A percentile compares a stretch with the other conserved stretches of the same genome.
Conservation (phyloP, 208 protist genomes). For the Tritrichomonas foetus region DNA sequence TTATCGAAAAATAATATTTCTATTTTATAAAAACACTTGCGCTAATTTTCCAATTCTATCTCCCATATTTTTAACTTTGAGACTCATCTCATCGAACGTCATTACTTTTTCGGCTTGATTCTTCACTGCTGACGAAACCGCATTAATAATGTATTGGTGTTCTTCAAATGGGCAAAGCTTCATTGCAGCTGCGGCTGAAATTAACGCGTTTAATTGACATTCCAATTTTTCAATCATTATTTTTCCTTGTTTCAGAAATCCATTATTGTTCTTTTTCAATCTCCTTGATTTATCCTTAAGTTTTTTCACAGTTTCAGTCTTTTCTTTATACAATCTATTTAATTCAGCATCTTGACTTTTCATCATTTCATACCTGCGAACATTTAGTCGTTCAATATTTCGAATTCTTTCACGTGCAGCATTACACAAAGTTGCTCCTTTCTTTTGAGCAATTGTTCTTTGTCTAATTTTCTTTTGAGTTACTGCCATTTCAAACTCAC, state of each 20-base stretch:
- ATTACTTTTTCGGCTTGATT: not conserved
- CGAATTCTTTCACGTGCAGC: not conserved
- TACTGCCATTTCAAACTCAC: not conserved
- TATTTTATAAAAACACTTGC: too few relatives aligned
- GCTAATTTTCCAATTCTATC: too few relatives aligned
- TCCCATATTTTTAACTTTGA: too few relatives aligned
- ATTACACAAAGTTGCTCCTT: not conserved
- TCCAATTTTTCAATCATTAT: not conserved
- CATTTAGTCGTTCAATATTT: not conserved
- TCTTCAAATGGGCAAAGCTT: too few relatives aligned
- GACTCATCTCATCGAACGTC: too few relatives aligned
- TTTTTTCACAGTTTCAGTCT: not conserved
- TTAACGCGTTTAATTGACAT: not conserved
- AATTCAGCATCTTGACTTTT: not conserved
- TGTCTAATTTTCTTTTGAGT: not conserved
- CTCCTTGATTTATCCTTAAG: not conserved
- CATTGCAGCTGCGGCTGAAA: not conserved
- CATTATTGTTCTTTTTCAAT: not conserved
- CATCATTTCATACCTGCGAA: not conserved
- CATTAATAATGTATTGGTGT: not conserved
- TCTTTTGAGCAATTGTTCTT: not conserved
- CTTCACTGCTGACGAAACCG: not conserved
- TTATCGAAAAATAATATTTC: too few relatives aligned
- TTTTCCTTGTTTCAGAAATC: not conserved
- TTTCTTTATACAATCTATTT: not conserved